Evolutionary conservation across 306 rosid species (phyloP).

Genomic region (Cicer arietinum): DNA sequence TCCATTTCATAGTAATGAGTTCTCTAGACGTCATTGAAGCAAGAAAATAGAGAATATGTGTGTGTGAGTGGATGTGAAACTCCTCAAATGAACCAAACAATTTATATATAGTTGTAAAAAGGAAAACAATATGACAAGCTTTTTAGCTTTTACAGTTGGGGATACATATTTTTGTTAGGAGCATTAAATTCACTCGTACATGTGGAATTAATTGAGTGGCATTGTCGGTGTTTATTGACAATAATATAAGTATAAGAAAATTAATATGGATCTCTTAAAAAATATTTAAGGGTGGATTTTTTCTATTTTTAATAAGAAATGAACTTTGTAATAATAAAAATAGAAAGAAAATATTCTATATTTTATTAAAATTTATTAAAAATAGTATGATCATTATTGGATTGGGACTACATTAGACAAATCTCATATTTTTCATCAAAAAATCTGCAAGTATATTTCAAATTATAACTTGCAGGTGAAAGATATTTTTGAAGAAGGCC

Average conservation of each 20-base stretch:
- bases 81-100: background rate
- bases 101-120: slow-evolving; percentile 43
- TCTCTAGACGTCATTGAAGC: slow-evolving; percentile 30
- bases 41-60: background rate
- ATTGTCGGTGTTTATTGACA: background rate
- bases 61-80: slow-evolving; percentile 43
- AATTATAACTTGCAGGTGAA: too few species aligned
- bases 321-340: too few species aligned
- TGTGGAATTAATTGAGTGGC: slow-evolving; percentile 41
- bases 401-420: too few species aligned
- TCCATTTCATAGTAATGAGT: background rate
- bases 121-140: background rate
- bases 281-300: too few species aligned
- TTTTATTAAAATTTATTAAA: too few species aligned
- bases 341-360: too few species aligned
- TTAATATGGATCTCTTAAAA: too few species aligned
- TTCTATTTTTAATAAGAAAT: too few species aligned
- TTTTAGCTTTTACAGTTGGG: slow-evolving; percentile 59
- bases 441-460: too few species aligned
- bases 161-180: slow-evolving; percentile 45
- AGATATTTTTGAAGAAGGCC: too few species aligned
- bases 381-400: too few species aligned
- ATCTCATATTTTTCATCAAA: too few species aligned
- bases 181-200: slow-evolving; percentile 81
- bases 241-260: background rate